Evolutionary conservation across 345 rosid genomes (phyloP).

Genomic region (Citropsis articulata): DNA sequence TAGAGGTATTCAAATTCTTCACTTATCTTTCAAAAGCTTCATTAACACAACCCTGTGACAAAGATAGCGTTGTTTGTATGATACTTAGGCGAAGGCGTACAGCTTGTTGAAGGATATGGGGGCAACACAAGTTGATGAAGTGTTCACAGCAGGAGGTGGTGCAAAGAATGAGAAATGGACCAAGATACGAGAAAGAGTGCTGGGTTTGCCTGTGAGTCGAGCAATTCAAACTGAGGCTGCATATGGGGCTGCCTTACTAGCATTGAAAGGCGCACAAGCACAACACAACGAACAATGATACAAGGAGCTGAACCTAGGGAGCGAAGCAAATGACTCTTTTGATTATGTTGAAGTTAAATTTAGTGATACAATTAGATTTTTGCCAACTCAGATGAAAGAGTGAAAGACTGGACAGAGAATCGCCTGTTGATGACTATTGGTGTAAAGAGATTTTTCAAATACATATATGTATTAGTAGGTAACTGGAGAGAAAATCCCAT

Average conservation of each 20-base stretch:
- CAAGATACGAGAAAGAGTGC: conserved; percentile 64
- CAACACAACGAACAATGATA: neutral
- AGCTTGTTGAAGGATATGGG: conserved; percentile 71
- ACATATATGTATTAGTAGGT: too few relatives aligned
- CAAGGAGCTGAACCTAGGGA: neutral
- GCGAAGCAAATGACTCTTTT: neutral
- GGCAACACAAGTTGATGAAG: conserved; percentile 74
- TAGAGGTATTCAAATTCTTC: conserved; percentile 51
- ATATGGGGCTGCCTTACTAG: conserved; percentile 85
- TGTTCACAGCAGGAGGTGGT: conserved; percentile 86
- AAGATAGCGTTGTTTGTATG: neutral
- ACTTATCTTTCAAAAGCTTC: neutral
- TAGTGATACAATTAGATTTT: neutral
- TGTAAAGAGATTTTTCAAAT: too few relatives aligned
- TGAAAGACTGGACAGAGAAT: too few relatives aligned
- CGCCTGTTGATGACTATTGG: too few relatives aligned
- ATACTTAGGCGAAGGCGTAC: conserved; percentile 63
- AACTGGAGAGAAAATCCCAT: too few relatives aligned
- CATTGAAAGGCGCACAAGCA: conserved; percentile 53
- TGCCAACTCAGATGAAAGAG: too few relatives aligned
- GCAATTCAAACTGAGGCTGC: conserved; percentile 87
- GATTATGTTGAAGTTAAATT: neutral
- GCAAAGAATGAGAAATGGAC: conserved; percentile 81
- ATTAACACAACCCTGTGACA: neutral
- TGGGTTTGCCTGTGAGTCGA: conserved; percentile 65